These are phyloP conservation scores for Articulospora tetracladia DNA, from an alignment of 495 filamentous ascomycete species.

Conservation along the genomic window DNA sequence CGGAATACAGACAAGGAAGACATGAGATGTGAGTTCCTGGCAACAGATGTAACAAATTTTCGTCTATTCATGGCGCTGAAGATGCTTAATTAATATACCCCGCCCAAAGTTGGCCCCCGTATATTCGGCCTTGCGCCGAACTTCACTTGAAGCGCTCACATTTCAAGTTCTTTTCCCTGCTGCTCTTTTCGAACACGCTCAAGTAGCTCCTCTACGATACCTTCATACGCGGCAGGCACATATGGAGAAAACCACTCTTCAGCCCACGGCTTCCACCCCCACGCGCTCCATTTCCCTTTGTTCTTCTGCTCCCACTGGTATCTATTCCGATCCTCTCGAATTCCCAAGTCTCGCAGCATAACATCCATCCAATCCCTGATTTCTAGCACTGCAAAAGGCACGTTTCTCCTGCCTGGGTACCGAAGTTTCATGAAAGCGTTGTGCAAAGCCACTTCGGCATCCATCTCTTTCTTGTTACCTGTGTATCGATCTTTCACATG, in stretches of 20 bases:
- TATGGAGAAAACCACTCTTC: conserved; percentile 36
- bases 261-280: conserved; percentile 20
- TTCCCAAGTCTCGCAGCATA: conserved; percentile 26
- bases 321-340: conserved; percentile 23
- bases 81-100: not conserved
- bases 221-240: conserved; percentile 32
- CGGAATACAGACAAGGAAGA: not conserved
- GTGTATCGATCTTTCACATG: conserved; percentile 7
- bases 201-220: conserved; percentile 32
- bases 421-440: conserved; percentile 21
- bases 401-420: conserved; percentile 11
- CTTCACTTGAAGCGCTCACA: not conserved
- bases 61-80: not conserved
- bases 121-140: no score
- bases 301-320: not conserved
- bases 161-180: no score
- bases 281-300: conserved; percentile 2
- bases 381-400: not conserved
- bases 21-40: not conserved
- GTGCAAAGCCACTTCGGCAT: conserved; percentile 21
- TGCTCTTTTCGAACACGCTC: no score
- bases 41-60: not conserved
- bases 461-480: conserved; percentile 7
- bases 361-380: conserved; percentile 21
- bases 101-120: not conserved